A percentile compares a stretch with the other conserved stretches of the same genome.
Evolutionary conservation across 257 asterid genomes (phyloP).

Genomic region (Primulina tabacum): DNA sequence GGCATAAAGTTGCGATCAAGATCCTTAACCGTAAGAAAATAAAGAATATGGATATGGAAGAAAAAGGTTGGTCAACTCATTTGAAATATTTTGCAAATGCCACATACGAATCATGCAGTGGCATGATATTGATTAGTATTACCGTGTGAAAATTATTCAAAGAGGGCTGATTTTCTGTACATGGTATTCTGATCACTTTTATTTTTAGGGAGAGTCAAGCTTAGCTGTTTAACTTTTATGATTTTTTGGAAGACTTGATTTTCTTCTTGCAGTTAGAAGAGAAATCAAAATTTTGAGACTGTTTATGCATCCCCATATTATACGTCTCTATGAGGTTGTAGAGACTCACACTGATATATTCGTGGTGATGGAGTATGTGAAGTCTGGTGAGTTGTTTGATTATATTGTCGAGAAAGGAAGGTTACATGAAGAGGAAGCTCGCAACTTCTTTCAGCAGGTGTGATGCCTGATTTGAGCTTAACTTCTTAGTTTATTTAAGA

Average conservation of each 20-base stretch:
- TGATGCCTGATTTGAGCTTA: slow-evolving; percentile 18
- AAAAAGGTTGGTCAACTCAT: slow-evolving; percentile 34
- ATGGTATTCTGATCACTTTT: slow-evolving; percentile 17
- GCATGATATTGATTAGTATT: not conserved
- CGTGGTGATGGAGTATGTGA: slow-evolving; percentile 93
- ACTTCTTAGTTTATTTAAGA: not conserved
- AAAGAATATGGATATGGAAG: slow-evolving; percentile 50
- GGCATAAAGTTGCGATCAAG: slow-evolving; percentile 53
- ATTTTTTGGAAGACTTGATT: slow-evolving; percentile 21
- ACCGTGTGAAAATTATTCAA: slow-evolving; percentile 6
- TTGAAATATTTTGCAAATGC: not conserved
- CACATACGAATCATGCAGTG: slow-evolving; percentile 12
- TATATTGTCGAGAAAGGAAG: slow-evolving; percentile 94
- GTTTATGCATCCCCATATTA: slow-evolving; percentile 92
- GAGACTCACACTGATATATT: slow-evolving; percentile 84
- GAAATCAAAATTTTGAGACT: slow-evolving; percentile 88
- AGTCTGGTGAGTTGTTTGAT: slow-evolving; percentile 87
- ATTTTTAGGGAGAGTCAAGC: slow-evolving; percentile 5
- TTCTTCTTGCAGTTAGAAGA: slow-evolving; percentile 67
- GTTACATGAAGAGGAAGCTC: slow-evolving; percentile 86
- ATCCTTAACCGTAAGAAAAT: slow-evolving; percentile 47
- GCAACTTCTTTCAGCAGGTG: slow-evolving; percentile 86
- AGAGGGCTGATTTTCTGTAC: not conserved
- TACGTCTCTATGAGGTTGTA: slow-evolving; percentile 91
- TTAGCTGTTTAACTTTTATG: slow-evolving; percentile 1